Evolutionary conservation across 1,284 basidiomycete genomes (phyloP), one percentile per base, ranked within the genome.

Genomic region (Malassezia dermatis): DNA sequence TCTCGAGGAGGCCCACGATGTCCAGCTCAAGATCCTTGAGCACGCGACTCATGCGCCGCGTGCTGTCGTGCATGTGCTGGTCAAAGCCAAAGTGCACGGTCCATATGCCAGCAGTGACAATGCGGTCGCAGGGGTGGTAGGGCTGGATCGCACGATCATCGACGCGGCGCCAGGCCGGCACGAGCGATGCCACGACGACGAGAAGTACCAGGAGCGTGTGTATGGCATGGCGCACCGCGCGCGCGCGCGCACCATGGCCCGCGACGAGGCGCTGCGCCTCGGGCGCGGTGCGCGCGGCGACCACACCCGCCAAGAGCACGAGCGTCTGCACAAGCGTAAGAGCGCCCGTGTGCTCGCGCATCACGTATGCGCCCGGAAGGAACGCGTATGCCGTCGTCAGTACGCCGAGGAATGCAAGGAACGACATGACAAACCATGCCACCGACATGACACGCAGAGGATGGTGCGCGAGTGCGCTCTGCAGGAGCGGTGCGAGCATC

Each of bases 301-400:
- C 0, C 2, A 65, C 48, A 4, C 63, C 65, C 1, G 44, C 19
- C 8, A 51, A 52, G 2, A 67, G 44, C 17, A 65, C 49, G 3
- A 46, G 52, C 10, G 55, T 35, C 37, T 67, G 60, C 2, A 61
- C 27, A 0, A 54, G 34, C 13, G 63, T 58, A 58, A 65, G 56
- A 27, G 60, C 54, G 13, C 88, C 83, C 8, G 87, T 89, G 21
- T 86, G 79, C 75, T 94, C 90, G 23, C 90, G 79, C 55, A 95
- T 78, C 60, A 84, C 78, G 61, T 80, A 76, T 0, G 88, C 89
- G 1, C 86, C 85, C 0, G 89, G 89, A 2, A 94, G 88, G 66
- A 94, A 94, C 0, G 89, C 90, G 75, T 95, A 94, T 0, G 90
- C 90, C 43, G 89, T 88, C 0, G 89, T 90, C 75, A 87, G 83